Base-by-base conservation (phyloP, 352 stramenopile genomes). In the Phytophthora capsici region DNA sequence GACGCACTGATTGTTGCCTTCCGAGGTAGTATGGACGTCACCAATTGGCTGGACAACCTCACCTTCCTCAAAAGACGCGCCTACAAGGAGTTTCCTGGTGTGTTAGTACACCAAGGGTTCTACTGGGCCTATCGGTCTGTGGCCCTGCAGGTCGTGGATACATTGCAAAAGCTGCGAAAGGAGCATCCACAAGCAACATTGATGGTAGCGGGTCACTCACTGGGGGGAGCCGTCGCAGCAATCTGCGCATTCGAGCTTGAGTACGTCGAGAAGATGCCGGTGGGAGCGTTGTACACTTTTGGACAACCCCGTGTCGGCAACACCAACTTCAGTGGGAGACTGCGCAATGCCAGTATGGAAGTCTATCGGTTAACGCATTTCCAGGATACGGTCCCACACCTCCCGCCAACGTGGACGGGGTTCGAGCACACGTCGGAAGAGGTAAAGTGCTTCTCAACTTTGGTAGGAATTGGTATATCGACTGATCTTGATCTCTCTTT, bases 31-130 rank as follows among this genome's bases (percentile, higher is more conserved):
- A 94, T 93, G 74, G 83, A 95, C 71, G 55, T 94, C 34, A 72
- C 50, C 8, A 95, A 95, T 58, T 95, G 88, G 88, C 73, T 95
- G 57, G 81, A 94, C 61, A 94, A 95, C 57, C 75, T 95, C 57
- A 91, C 86, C 10, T 92, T 94, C 47, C 59, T 90, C 53, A 92
- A 95, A 69, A 84, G 71, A 61, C 74, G 75, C 8, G 78, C 79
- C 28, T 95, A 93, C 65, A 32, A 44, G 2, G 20, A 83, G n/a
- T 89, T 81, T 48, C 88, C 86, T 1, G 56, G 72, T 10, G 88
- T 89, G 2, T 53, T 68, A 23, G 84, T 95, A 23, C 88, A 95
- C 67, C 45, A 85, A 23, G 88, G 88, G 4, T 95, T 95, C 56
- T 94, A 89, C 56, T 93, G 82, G 83, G 83, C 85, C 17, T 95